Conservation (phyloP, 2,329 filamentous ascomycete genomes). For the Ophiostoma novo-ulmi region DNA sequence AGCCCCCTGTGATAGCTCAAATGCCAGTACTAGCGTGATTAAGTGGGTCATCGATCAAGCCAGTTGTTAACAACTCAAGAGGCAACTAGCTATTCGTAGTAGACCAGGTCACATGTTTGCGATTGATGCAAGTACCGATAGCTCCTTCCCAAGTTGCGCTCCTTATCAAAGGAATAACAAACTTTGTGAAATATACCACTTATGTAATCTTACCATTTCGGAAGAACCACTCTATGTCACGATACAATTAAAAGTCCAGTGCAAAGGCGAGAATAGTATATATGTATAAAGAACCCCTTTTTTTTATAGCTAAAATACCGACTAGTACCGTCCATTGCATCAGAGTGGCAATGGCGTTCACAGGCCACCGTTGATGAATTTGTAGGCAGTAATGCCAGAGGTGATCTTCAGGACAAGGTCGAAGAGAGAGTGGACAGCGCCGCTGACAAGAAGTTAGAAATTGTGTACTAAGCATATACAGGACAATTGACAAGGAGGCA, state of each 20-base stretch:
- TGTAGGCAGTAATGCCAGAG: slow-evolving; percentile 42
- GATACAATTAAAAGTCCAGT: neutral
- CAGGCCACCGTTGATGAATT: slow-evolving; percentile 28
- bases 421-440: slow-evolving; percentile 34
- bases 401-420: slow-evolving; percentile 40
- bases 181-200: neutral
- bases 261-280: neutral
- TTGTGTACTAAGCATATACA: neutral
- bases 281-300: neutral
- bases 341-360: neutral
- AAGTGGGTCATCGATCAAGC: slow-evolving; percentile 23
- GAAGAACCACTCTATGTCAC: neutral
- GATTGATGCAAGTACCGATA: neutral
- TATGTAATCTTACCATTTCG: neutral
- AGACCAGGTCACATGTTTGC: slow-evolving; percentile 18
- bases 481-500: neutral
- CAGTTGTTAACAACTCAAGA: slow-evolving; percentile 24
- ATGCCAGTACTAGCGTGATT: slow-evolving; percentile 11
- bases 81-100: neutral
- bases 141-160: neutral
- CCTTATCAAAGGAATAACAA: neutral
- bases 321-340: neutral
- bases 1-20: slow-evolving; percentile 8
- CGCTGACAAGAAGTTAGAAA: slow-evolving; percentile 33
- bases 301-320: neutral